Evolutionary conservation across 2,329 filamentous ascomycete genomes (phyloP), one percentile per base, ranked within the genome.

Genomic region (Albophoma yamanashiensis): DNA sequence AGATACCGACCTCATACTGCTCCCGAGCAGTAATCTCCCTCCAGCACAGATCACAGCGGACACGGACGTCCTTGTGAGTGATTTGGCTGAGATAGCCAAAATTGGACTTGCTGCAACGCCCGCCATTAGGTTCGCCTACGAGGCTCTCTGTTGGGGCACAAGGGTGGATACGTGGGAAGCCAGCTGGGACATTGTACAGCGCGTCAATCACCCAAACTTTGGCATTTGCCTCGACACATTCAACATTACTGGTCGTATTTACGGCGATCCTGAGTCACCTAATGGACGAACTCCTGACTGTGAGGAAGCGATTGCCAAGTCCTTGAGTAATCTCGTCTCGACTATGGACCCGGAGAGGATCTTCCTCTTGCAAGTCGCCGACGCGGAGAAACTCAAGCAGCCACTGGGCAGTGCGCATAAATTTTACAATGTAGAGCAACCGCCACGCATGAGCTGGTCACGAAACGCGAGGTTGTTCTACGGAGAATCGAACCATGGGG

Each of bases 151-250:
- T 65, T 93, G 86, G 83, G 88, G 87, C 12, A 91, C 88, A 0
- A 79, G 84, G 58, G 76, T 86, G 61, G 80, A 90, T 68, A 85
- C 79, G 0, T 93, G 89, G 89, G 88, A 92, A 69, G 74, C 76
- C 14, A 84, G 82, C 64, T 93, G 87, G 86, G 82, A 86, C 8
- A 76, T 91, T 2, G 84, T 92, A 0, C 73, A 79, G 65, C 75
- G 74, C 3, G 88, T 92, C 36, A 78, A 89, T 70, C 73, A 87
- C 9, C 72, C 80, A 11, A 92, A 92, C 71, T 91, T 92, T 68
- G 89, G 89, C 9, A 76, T 91, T 47, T 91, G 88, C 68, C 78
- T 92, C 31, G 89, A 92, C 71, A 90, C 86, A 0, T 92, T 91
- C 75, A 90, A 92, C 71, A 88, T 92, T 61, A 83, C 88, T 0